Evolutionary conservation across 192 early-diverging fungal species (phyloP), one percentile per base, ranked within the genome.

Genomic region (Neocallimastix lanati): DNA sequence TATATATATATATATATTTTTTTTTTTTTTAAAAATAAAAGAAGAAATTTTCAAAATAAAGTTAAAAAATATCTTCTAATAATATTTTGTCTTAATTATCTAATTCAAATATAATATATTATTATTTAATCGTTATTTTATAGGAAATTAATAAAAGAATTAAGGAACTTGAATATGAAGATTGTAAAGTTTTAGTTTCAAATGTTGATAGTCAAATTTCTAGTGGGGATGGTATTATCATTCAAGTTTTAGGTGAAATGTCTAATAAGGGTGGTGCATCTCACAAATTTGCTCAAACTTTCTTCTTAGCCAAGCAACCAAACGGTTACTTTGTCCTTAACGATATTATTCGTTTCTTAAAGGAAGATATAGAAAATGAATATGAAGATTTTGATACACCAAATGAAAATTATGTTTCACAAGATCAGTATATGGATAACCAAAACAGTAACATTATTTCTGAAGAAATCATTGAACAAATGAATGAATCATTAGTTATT

Each of bases 271-370:
- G 88, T 76, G 90, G 89, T 76, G 81, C 92, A 21, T 90, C 91
- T 37, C 93, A 92, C 85, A 93, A 94, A 82, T 98, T 98, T 82
- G 92, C 88, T 30, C 96, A 96, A 82, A 95, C 95, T 29, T 96
- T 98, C 84, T 91, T 95, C 80, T 85, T 98, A 77, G 96, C 93
- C 76, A 88, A 92, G 83, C 95, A 96, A 83, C 92, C 92, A 27
- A 88, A 88, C 76, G 95, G 94, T n/a, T 98, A 94, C 86, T 96
- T 94, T 82, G 94, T 98, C 29, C 85, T 92, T 85, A 96, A 96
- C 82, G 95, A 96, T 83, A 96, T 98, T 79, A 93, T 98, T 88
- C 92, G 96, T 79, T 96, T 93, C 87, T 85, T 98, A 83, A 93
- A 93, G 83, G 95, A 98, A n/a, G 95, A 96, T 80, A 84, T 84